phyloP scores from a whole-genome alignment of 202 grass and related monocot species.

The Brachypodium distachyon region DNA sequence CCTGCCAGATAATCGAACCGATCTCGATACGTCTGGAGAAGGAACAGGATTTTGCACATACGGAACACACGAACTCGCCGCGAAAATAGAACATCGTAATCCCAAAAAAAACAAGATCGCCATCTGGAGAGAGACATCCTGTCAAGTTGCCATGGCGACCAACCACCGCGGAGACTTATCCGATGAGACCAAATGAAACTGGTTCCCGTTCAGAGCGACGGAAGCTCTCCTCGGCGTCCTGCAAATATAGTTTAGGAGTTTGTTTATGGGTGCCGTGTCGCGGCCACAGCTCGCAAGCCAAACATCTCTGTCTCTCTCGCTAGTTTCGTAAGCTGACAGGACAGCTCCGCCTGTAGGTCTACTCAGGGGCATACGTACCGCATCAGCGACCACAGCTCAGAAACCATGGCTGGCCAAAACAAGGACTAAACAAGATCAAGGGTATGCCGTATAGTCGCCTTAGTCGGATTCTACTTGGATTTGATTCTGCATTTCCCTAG shows the following conservation, averaged over 20 bases:
- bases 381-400: conserved; percentile 22
- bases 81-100: not conserved
- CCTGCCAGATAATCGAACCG: not conserved
- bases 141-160: conserved; percentile 27
- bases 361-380: conserved; percentile 5
- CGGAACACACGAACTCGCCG: not conserved
- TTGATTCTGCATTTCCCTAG: conserved; percentile 10
- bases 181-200: not conserved
- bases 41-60: not conserved
- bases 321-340: conserved; percentile 30
- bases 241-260: no score
- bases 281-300: not conserved
- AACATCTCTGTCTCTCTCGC: not conserved
- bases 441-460: not conserved
- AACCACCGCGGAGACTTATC: conserved; percentile 21
- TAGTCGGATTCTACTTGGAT: conserved; percentile 28
- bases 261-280: conserved; percentile 3
- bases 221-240: not conserved
- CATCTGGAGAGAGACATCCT: conserved; percentile 15
- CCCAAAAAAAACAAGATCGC: not conserved
- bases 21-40: not conserved
- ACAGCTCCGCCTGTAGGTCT: conserved; percentile 18
- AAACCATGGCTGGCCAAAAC: not conserved
- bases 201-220: not conserved
- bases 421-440: not conserved